These are phyloP conservation scores for Aspergillus hiratsukae DNA, from an alignment of 2,329 filamentous ascomycete species.

Conservation along the genomic window DNA sequence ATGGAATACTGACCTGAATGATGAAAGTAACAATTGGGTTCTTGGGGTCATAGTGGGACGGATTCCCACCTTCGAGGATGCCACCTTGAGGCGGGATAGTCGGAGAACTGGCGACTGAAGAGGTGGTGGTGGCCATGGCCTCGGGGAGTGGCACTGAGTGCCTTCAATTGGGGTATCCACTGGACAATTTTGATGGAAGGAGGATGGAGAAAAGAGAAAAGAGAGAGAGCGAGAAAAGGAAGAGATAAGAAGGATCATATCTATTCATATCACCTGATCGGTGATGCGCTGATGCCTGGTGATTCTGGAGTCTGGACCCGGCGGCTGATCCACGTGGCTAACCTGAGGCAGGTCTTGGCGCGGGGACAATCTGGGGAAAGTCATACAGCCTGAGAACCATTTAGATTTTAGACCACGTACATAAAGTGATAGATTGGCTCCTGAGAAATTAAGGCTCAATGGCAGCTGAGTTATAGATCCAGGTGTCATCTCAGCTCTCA, in stretches of 20 bases:
- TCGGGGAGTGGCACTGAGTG: neutral
- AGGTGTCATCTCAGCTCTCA: no score
- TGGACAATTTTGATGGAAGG: neutral
- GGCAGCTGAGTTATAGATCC: no score
- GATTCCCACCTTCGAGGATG: conserved; percentile 67
- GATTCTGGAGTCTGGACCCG: no score
- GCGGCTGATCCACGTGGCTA: no score
- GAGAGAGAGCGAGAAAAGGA: no score
- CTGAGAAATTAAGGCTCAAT: no score
- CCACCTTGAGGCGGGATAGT: conserved; percentile 56
- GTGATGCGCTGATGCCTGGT: no score
- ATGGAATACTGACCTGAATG: conserved; percentile 55
- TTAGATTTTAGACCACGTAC: no score
- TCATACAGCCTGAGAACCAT: no score
- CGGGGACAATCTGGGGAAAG: no score
- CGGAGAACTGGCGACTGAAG: conserved; percentile 12
- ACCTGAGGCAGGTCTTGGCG: neutral
- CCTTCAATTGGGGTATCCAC: neutral
- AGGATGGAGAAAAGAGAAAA: neutral
- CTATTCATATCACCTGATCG: neutral
- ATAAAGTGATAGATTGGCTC: no score
- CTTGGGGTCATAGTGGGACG: conserved; percentile 62
- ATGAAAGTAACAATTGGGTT: conserved; percentile 74
- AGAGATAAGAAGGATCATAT: neutral
- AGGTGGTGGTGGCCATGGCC: neutral